These are phyloP conservation scores for Exophiala bonariae DNA, from an alignment of 2,329 filamentous ascomycete genomes.

Conservation along the genomic window DNA sequence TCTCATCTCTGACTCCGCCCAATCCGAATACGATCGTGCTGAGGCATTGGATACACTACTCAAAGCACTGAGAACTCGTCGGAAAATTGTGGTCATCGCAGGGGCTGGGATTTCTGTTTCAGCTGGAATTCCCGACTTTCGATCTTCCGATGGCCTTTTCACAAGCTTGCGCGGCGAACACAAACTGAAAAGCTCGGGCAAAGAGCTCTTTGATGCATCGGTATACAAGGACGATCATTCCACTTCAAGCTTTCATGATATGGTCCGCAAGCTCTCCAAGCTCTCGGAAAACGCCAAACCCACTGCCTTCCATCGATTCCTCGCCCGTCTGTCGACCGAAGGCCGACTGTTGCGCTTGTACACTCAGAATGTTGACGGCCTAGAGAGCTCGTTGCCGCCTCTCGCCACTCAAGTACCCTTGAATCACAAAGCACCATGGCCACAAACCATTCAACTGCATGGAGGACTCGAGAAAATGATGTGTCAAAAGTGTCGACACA, in stretches of 20 bases:
- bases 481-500: constrained; percentile 83
- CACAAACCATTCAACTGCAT: constrained; percentile 87
- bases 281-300: constrained; percentile 76
- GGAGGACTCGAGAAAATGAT: constrained; percentile 95
- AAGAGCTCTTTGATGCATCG: constrained; percentile 94
- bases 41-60: constrained; percentile 69
- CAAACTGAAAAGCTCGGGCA: constrained; percentile 88
- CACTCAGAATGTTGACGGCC: constrained; percentile 94
- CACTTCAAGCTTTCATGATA: constrained; percentile 89
- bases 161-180: constrained; percentile 80
- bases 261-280: constrained; percentile 86
- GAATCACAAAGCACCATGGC: constrained; percentile 85
- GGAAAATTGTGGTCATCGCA: constrained; percentile 95
- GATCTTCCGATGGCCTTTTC: constrained; percentile 87
- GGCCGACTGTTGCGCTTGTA: constrained; percentile 87
- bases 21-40: constrained; percentile 52
- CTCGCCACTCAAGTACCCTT: constrained; percentile 80
- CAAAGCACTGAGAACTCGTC: constrained; percentile 77
- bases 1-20: constrained; percentile 46
- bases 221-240: constrained; percentile 91
- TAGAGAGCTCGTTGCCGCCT: constrained; percentile 81
- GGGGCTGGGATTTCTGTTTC: constrained; percentile 97
- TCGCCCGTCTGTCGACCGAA: constrained; percentile 85
- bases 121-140: constrained; percentile 95
- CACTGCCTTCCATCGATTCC: constrained; percentile 87